phyloP scores from a whole-genome alignment of 306 rosid genomes.

The Cucurbita moschata region DNA sequence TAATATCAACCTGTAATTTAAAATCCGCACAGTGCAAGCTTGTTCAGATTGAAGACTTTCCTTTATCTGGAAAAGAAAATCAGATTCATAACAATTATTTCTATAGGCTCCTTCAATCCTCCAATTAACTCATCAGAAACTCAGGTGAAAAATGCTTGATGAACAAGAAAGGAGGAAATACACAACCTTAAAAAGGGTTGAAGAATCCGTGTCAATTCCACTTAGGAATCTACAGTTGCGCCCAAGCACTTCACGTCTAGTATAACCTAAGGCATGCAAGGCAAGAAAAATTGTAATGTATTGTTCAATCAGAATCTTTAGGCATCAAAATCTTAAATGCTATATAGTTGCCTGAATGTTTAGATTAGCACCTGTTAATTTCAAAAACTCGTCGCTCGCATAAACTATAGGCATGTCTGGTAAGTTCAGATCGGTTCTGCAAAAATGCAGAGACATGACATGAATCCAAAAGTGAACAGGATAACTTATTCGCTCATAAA shows the following conservation, averaged over 20 bases:
- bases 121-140: not conserved
- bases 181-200: slow-evolving; percentile 40
- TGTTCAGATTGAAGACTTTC: slow-evolving; percentile 50
- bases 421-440: slow-evolving; percentile 73
- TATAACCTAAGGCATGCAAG: slow-evolving; percentile 42
- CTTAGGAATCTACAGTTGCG: slow-evolving; percentile 75
- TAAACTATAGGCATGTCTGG: slow-evolving; percentile 85
- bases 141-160: not conserved
- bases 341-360: not conserved
- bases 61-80: slow-evolving; percentile 47
- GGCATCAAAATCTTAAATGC: not conserved
- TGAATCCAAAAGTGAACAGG: slow-evolving; percentile 16
- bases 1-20: slow-evolving; percentile 87
- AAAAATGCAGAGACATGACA: slow-evolving; percentile 19
- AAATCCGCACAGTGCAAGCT: slow-evolving; percentile 82
- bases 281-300: not conserved
- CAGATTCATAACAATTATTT: slow-evolving; percentile 7
- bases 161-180: not conserved
- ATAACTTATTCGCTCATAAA: slow-evolving; percentile 18
- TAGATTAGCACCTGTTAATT: slow-evolving; percentile 54
- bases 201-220: slow-evolving; percentile 53
- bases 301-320: not conserved
- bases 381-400: slow-evolving; percentile 79
- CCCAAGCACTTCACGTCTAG: slow-evolving; percentile 68
- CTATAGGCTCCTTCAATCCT: not conserved